A percentile compares a stretch with the other conserved stretches of the same genome.
Conservation (phyloP, 495 filamentous ascomycete genomes). For the Aspergillus ellipticus region DNA sequence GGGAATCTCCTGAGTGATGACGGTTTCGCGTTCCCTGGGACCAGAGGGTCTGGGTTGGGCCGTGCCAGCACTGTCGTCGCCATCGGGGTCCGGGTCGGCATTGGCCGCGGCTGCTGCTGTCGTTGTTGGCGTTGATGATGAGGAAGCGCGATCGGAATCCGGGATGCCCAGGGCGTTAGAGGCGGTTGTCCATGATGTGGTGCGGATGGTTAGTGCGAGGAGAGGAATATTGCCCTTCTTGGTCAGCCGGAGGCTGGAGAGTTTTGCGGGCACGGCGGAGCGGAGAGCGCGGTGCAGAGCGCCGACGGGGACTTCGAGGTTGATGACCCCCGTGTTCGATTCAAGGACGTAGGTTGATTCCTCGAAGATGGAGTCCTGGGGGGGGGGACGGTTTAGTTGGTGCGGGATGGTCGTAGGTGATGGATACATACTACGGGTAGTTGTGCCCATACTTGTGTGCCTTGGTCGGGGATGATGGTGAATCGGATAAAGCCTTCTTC, state of each 20-base stretch:
- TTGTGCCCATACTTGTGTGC: slow-evolving; percentile 89
- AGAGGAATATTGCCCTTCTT: slow-evolving; percentile 85
- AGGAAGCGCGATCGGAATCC: too few relatives aligned
- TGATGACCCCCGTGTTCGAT: slow-evolving; percentile 78
- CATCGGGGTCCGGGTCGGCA: neutral
- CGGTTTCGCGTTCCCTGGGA: slow-evolving; percentile 66
- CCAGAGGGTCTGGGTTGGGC: slow-evolving; percentile 2
- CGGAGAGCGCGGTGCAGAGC: slow-evolving; percentile 81
- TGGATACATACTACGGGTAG: slow-evolving; percentile 55
- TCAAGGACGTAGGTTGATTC: slow-evolving; percentile 69
- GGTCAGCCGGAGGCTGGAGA: slow-evolving; percentile 81
- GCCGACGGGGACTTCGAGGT: slow-evolving; percentile 84
- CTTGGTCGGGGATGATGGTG: slow-evolving; percentile 89
- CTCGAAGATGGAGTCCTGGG: slow-evolving; percentile 79
- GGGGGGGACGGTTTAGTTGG: slow-evolving; percentile 3
- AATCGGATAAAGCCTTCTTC: slow-evolving; percentile 83
- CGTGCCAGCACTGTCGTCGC: too few relatives aligned
- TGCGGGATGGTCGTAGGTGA: neutral
- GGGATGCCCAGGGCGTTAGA: slow-evolving; percentile 46
- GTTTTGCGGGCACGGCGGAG: slow-evolving; percentile 70
- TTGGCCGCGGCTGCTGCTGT: neutral
- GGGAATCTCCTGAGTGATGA: slow-evolving; percentile 96
- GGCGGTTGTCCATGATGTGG: slow-evolving; percentile 41
- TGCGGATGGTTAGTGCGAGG: slow-evolving; percentile 78
- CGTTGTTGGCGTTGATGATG: slow-evolving; percentile 22